Conservation (phyloP, 495 filamentous ascomycete species). For the Parathielavia hyrcaniae region DNA sequence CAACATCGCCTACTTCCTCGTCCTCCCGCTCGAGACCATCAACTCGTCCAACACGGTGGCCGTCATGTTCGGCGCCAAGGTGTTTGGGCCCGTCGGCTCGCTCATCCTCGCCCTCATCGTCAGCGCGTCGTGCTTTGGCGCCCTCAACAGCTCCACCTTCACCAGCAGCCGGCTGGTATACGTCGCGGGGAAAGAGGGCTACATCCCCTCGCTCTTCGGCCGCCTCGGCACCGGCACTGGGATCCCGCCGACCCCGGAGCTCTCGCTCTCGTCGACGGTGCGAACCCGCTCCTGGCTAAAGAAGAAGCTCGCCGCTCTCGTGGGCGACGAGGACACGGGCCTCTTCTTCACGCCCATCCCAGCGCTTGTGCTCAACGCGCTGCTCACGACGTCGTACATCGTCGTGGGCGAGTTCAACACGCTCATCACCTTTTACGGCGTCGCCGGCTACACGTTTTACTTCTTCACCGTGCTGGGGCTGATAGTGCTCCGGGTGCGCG, state of each 20-base stretch:
- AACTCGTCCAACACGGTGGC: slow-evolving; percentile 86
- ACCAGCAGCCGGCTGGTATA: slow-evolving; percentile 89
- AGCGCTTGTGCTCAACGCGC: slow-evolving; percentile 74
- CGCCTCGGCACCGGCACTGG: slow-evolving; percentile 62
- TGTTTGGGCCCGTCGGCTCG: slow-evolving; percentile 78
- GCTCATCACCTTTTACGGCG: slow-evolving; percentile 91
- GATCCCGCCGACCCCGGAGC: slow-evolving; percentile 27
- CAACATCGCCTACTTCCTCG: slow-evolving; percentile 89
- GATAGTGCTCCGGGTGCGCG: slow-evolving; percentile 81
- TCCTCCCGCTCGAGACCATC: slow-evolving; percentile 74
- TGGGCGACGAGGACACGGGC: slow-evolving; percentile 56
- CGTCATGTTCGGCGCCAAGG: slow-evolving; percentile 83
- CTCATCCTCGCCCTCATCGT: slow-evolving; percentile 86
- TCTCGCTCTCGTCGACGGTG: slow-evolving; percentile 38
- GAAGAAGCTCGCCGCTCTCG: slow-evolving; percentile 49
- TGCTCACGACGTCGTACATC: slow-evolving; percentile 68
- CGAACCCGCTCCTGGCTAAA: slow-evolving; percentile 54
- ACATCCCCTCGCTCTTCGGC: slow-evolving; percentile 77
- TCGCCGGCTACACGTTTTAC: slow-evolving; percentile 94
- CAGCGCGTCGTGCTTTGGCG: slow-evolving; percentile 80
- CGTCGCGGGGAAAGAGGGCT: slow-evolving; percentile 90
- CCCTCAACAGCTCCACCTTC: slow-evolving; percentile 91
- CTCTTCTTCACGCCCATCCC: slow-evolving; percentile 85
- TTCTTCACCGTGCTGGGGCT: slow-evolving; percentile 91
- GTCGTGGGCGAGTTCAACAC: slow-evolving; percentile 84